phyloP scores from a whole-genome alignment of 2,329 filamentous ascomycete species.

The Aspergillus ibericus region DNA sequence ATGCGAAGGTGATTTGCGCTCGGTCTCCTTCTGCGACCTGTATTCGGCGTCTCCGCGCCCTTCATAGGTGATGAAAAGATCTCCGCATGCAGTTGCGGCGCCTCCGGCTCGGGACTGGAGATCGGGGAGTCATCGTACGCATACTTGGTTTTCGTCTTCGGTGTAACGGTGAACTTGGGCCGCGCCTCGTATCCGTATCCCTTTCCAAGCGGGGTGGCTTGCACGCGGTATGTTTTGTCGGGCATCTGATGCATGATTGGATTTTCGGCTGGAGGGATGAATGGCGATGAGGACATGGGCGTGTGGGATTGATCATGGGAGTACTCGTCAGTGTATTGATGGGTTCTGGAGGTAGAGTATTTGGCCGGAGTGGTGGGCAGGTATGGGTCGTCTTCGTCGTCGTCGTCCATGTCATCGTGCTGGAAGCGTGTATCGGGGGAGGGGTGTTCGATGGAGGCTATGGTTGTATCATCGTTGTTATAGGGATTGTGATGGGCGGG shows the following conservation, averaged over 20 bases:
- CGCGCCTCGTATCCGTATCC: constrained; percentile 32
- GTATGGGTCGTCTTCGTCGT: constrained; percentile 31
- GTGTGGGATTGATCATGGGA: constrained; percentile 56
- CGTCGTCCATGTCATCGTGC: constrained; percentile 2
- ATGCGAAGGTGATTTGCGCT: constrained; percentile 34
- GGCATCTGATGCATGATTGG: constrained; percentile 86
- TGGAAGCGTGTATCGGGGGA: constrained; percentile 69
- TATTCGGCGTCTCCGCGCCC: constrained; percentile 34
- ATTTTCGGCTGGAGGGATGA: constrained; percentile 60
- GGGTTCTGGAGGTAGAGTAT: constrained; percentile 22
- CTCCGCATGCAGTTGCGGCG: constrained; percentile 79
- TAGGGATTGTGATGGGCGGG: constrained; percentile 15
- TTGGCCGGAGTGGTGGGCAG: constrained; percentile 42
- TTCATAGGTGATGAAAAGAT: constrained; percentile 77
- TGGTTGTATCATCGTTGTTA: constrained; percentile 41
- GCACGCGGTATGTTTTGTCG: constrained; percentile 92
- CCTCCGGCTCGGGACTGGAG: constrained; percentile 75
- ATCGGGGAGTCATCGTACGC: constrained; percentile 53
- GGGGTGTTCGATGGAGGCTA: constrained; percentile 56
- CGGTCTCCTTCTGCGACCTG: constrained; percentile 46
- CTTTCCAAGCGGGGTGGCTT: constrained; percentile 79
- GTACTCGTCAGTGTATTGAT: constrained; percentile 17
- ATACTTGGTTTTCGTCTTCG: constrained; percentile 33
- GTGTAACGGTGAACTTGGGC: constrained; percentile 36
- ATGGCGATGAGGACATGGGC: constrained; percentile 55